Base-by-base conservation (phyloP, 768 basidiomycete genomes). In the Mycena albidolilacea region DNA sequence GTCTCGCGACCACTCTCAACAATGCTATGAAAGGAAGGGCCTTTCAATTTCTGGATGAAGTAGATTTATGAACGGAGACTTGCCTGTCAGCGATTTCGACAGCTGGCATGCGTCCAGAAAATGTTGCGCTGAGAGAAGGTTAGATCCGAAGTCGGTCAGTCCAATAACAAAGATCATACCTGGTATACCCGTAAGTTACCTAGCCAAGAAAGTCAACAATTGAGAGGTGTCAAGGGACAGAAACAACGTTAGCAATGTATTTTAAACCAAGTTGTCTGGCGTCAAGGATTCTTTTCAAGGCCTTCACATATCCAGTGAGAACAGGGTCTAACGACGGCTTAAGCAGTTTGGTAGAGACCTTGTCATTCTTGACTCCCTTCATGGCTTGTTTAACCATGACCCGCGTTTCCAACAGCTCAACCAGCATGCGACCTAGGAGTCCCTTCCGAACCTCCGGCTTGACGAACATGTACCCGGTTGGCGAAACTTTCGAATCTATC, bases 311-410 rank as follows among this genome's bases (percentile, higher is more conserved):
- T 38, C 65, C 44, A 64, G 44, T 63, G 39, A 60, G 39, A 17
- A 17, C 12, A 30, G 43, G 39, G 38, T 68, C 1, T 0, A 6
- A 35, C 5, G 21, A 57, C 41, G 30, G 30, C 14, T 46, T 17
- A 12, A 3, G 39, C 6, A 14, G n/a, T 55, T n/a, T 10, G 38
- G 17, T 50, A 77, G 65, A 62, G 38, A 94, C 97, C 84, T 95
- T 96, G 80, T 98, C 92, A 52, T 85, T 83, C 61, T 89, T 90
- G 9, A 88, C 88, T 30, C 87, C 84, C 80, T 98, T 98, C 97
- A 98, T 97, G 4, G 95, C 96, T 74, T 96, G 93, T 80, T 98
- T 99, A 35, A 99, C 94, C 98, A 99, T 99, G 6, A 98, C 95
- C 66, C 98, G 88, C 19, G 97, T 98, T 64, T 98, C 95, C 74